phyloP scores from a whole-genome alignment of 73 alveolate species.

The Uronychia binucleata region DNA sequence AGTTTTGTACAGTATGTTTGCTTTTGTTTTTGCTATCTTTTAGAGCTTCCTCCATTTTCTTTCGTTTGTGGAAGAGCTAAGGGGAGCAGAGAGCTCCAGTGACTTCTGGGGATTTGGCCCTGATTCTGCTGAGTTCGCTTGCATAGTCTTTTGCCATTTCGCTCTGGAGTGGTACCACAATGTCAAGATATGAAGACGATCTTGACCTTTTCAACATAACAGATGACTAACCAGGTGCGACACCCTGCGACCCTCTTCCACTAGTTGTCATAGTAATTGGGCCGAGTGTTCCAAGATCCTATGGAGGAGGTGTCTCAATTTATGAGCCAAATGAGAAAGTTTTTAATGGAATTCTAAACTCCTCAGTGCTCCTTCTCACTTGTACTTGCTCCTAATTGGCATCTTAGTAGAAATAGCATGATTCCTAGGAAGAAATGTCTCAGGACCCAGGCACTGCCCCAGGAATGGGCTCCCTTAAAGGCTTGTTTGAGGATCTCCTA shows the following conservation, averaged over 20 bases:
- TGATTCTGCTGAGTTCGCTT: neutral
- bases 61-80: neutral
- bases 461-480: no score
- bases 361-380: no score
- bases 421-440: no score
- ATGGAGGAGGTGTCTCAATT: neutral
- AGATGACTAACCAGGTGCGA: neutral
- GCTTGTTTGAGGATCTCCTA: neutral
- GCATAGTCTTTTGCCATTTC: neutral
- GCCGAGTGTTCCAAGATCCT: neutral
- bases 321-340: neutral
- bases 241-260: slow-evolving; percentile 1
- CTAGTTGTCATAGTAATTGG: neutral
- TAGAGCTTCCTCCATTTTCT: neutral
- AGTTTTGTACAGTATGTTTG: neutral
- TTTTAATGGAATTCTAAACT: no score
- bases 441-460: no score
- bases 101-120: neutral
- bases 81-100: neutral
- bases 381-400: no score
- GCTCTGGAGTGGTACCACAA: neutral
- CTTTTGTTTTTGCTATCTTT: neutral
- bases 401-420: no score
- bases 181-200: neutral
- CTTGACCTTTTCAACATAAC: neutral